Evolutionary conservation across 345 rosid species (phyloP).

Genomic region (Boechera stricta): DNA sequence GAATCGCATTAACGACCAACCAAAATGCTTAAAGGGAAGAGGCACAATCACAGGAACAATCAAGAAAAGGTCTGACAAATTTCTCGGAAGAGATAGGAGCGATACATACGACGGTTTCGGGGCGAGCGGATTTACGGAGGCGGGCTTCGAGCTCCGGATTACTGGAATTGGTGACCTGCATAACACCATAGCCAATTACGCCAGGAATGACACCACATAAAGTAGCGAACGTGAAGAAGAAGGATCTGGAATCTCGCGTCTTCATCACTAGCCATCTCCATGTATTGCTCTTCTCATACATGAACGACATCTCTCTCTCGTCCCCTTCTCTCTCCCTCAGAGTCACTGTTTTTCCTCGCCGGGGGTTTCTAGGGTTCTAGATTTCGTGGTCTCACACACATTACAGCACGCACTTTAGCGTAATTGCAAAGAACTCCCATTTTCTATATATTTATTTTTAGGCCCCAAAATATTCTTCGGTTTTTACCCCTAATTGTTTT

Average conservation of each 20-base stretch:
- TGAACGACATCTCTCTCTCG: conserved; percentile 54
- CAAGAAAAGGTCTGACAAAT: not conserved
- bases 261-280: conserved; percentile 85
- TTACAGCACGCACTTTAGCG: conserved; percentile 1
- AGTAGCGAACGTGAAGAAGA: conserved; percentile 90
- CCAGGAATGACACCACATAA: conserved; percentile 92
- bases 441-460: not conserved
- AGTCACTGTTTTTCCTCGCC: conserved; percentile 27
- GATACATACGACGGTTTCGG: conserved; percentile 69
- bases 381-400: conserved; percentile 1
- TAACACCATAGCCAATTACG: conserved; percentile 81
- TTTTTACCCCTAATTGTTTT: not conserved
- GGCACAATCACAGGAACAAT: not conserved
- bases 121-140: conserved; percentile 80
- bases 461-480: not conserved
- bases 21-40: not conserved
- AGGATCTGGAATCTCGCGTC: conserved; percentile 83
- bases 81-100: not conserved
- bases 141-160: conserved; percentile 83
- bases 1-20: conserved; percentile 20
- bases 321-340: not conserved
- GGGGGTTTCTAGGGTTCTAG: conserved; percentile 45
- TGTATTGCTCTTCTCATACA: conserved; percentile 71
- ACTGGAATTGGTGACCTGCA: conserved; percentile 79
- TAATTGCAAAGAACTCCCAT: not conserved